Percentiles rank a stretch among this genome's conserved stretches.
phyloP scores from a whole-genome alignment of 306 rosid genomes.

The Quercus glauca region DNA sequence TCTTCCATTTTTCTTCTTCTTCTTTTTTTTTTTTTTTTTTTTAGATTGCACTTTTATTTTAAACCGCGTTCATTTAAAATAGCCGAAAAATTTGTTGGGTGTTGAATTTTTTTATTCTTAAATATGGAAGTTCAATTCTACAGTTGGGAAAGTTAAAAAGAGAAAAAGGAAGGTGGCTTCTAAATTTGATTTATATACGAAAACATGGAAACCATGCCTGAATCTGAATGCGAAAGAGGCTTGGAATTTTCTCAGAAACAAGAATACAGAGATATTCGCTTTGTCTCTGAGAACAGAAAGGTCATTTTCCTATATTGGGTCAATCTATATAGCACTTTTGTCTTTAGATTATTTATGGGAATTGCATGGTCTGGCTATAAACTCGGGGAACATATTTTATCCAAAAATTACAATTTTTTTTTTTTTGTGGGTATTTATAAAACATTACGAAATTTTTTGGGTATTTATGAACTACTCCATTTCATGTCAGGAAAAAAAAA shows the following conservation, averaged over 20 bases:
- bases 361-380: constrained; percentile 22
- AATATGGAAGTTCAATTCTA: too few species aligned
- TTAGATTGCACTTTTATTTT: too few species aligned
- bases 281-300: background rate
- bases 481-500: background rate
- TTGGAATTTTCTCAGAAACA: background rate
- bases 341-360: constrained; percentile 23
- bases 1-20: too few species aligned
- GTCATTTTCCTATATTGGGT: constrained; percentile 5
- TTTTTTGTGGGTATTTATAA: background rate
- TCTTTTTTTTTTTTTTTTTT: too few species aligned
- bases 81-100: too few species aligned
- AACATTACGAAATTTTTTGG: background rate
- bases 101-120: too few species aligned
- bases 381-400: constrained; percentile 16
- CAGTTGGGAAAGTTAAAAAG: too few species aligned
- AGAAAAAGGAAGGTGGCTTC: too few species aligned
- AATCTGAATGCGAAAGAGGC: too few species aligned
- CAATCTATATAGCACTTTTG: constrained; percentile 5
- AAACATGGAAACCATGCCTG: too few species aligned
- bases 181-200: too few species aligned
- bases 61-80: too few species aligned
- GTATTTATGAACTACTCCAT: background rate
- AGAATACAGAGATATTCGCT: background rate
- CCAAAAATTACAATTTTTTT: constrained; percentile 1